Conservation (phyloP, 1,284 basidiomycete genomes). For the Trichosporon inkin region DNA sequence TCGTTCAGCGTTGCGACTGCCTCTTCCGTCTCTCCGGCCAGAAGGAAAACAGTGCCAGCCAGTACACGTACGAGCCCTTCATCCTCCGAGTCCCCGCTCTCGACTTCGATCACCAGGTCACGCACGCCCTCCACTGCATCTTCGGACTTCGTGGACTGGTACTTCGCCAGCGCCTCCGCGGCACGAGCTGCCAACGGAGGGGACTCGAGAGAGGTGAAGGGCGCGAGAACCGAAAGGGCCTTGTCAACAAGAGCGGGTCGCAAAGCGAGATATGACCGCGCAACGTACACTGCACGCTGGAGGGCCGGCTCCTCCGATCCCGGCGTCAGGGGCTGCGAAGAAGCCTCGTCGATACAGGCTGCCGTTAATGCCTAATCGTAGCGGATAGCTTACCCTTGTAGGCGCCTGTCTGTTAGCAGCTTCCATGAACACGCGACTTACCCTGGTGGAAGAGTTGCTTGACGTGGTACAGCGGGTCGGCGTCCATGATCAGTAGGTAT, state of each 20-base stretch:
- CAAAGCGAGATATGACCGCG: conserved; percentile 75
- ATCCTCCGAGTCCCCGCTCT: conserved; percentile 65
- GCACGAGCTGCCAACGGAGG: conserved; percentile 69
- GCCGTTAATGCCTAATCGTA: neutral
- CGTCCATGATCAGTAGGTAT: conserved; percentile 59
- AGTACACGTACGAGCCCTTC: conserved; percentile 66
- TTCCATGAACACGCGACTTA: conserved; percentile 36
- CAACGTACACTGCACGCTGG: conserved; percentile 65
- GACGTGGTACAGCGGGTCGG: conserved; percentile 73
- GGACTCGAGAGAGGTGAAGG: conserved; percentile 50
- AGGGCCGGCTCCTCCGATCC: conserved; percentile 48
- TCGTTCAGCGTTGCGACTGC: conserved; percentile 78
- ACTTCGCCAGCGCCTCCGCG: conserved; percentile 65
- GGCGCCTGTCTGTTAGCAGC: conserved; percentile 34
- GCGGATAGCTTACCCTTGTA: conserved; percentile 39
- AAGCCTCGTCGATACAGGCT: conserved; percentile 48
- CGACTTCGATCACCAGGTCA: conserved; percentile 77
- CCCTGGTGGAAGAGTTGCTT: conserved; percentile 81
- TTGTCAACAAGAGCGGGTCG: conserved; percentile 59
- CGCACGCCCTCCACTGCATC: conserved; percentile 57
- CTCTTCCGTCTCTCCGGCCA: conserved; percentile 81
- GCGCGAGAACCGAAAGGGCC: conserved; percentile 55
- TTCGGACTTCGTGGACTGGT: conserved; percentile 50
- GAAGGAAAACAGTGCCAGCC: conserved; percentile 76
- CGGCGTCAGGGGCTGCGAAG: conserved; percentile 31